A percentile compares a stretch with the other conserved stretches of the same genome.
These are phyloP conservation scores for Carpinus fangiana DNA, from an alignment of 306 rosid species.

Conservation along the genomic window DNA sequence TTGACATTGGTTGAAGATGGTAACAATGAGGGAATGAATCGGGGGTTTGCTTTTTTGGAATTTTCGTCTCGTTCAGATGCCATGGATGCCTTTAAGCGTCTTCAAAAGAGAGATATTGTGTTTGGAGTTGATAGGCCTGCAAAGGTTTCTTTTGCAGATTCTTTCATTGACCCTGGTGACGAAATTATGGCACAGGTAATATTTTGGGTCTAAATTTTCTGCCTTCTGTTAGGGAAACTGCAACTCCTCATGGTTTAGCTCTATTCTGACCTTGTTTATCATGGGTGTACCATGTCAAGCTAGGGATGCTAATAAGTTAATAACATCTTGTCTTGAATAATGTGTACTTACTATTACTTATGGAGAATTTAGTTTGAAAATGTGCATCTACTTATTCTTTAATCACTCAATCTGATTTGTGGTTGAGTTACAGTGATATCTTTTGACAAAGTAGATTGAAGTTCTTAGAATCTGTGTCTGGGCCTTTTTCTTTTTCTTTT, in stretches of 20 bases:
- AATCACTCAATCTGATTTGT: background rate
- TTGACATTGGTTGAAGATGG: slow-evolving; percentile 87
- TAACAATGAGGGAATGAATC: slow-evolving; percentile 84
- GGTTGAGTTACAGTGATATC: background rate
- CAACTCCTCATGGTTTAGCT: slow-evolving; percentile 20
- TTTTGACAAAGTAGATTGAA: background rate
- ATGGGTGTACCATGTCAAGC: background rate
- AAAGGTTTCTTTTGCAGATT: slow-evolving; percentile 97
- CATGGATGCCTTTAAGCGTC: slow-evolving; percentile 94
- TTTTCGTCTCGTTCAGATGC: slow-evolving; percentile 95
- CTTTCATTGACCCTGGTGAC: slow-evolving; percentile 96
- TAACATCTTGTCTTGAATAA: background rate
- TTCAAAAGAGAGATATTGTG: slow-evolving; percentile 88
- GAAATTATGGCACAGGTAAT: slow-evolving; percentile 98
- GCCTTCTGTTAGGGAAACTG: slow-evolving; percentile 12
- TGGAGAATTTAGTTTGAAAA: background rate
- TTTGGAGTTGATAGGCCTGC: slow-evolving; percentile 99
- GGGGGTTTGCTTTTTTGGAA: slow-evolving; percentile 96
- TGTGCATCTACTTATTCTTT: background rate
- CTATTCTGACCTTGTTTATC: background rate
- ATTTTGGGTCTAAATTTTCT: slow-evolving; percentile 30
- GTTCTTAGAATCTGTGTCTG: background rate
- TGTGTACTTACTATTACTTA: background rate
- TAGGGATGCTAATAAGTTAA: slow-evolving; percentile 3
- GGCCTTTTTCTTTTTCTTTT: background rate